These are phyloP conservation scores for Laetiporus sulphureus DNA, from an alignment of 1,284 basidiomycete genomes.

Conservation along the genomic window DNA sequence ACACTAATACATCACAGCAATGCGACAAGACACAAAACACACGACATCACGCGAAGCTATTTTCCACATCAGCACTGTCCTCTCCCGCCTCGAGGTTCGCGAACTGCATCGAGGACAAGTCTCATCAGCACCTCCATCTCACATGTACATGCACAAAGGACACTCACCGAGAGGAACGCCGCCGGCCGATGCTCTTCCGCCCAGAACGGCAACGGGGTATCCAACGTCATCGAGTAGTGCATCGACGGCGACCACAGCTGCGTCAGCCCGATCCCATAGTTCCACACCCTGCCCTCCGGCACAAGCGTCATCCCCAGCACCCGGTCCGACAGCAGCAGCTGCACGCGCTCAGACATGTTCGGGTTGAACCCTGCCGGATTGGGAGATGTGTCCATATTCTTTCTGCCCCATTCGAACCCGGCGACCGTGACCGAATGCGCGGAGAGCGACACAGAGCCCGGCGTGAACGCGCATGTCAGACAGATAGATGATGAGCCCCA, in stretches of 20 bases:
- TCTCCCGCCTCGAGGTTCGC: constrained; percentile 81
- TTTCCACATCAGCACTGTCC: constrained; percentile 88
- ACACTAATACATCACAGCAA: constrained; percentile 7
- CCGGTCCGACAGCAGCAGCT: constrained; percentile 90
- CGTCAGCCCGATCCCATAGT: constrained; percentile 88
- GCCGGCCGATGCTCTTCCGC: constrained; percentile 90
- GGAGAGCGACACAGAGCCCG: constrained; percentile 93
- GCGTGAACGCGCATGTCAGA: constrained; percentile 93
- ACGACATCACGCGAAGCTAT: constrained; percentile 60
- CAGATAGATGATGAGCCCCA: constrained; percentile 95
- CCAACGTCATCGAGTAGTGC: constrained; percentile 82
- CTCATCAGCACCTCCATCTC: background rate
- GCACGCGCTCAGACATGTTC: constrained; percentile 96
- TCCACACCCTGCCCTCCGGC: constrained; percentile 90
- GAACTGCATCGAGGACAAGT: constrained; percentile 43
- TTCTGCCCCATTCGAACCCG: constrained; percentile 98
- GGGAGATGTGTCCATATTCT: constrained; percentile 82
- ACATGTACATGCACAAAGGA: too few species aligned
- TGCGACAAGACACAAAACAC: constrained; percentile 4
- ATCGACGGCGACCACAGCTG: constrained; percentile 87
- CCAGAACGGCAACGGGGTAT: constrained; percentile 94
- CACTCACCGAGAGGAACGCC: constrained; percentile 79
- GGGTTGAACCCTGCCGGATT: constrained; percentile 93
- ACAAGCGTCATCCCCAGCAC: constrained; percentile 89
- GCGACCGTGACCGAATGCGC: constrained; percentile 86